Evolutionary conservation across 148 eudicot species (phyloP).

Genomic region (Silene conica): DNA sequence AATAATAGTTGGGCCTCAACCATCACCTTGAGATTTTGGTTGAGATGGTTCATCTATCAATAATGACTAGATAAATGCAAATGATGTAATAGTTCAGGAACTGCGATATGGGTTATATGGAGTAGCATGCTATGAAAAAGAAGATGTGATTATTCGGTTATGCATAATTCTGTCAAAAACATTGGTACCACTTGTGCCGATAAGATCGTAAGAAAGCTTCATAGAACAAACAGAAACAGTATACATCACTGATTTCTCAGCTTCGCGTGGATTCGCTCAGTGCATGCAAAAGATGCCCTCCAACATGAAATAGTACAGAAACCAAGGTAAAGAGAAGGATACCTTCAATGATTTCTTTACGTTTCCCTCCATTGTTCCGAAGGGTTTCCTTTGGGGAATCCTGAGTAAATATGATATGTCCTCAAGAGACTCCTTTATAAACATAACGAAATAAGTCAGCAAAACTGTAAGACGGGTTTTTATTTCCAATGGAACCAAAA

Average conservation of each 20-base stretch:
- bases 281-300: neutral
- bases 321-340: constrained; percentile 16
- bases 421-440: constrained; percentile 72
- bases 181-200: neutral
- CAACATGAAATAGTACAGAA: neutral
- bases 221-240: neutral
- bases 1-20: no score
- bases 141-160: no score
- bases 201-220: neutral
- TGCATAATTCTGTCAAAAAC: neutral
- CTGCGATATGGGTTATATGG: no score
- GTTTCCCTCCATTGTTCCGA: constrained; percentile 96
- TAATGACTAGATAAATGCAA: no score
- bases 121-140: no score
- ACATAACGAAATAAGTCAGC: constrained; percentile 7
- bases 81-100: no score
- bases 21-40: no score
- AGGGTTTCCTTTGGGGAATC: constrained; percentile 96
- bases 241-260: neutral
- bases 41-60: no score
- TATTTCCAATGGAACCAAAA: neutral
- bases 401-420: constrained; percentile 90
- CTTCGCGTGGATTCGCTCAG: neutral
- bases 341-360: constrained; percentile 93
- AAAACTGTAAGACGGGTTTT: neutral